These are phyloP conservation scores for Sporothrix brunneoviolacea DNA, from an alignment of 2,329 filamentous ascomycete genomes.

Conservation along the genomic window DNA sequence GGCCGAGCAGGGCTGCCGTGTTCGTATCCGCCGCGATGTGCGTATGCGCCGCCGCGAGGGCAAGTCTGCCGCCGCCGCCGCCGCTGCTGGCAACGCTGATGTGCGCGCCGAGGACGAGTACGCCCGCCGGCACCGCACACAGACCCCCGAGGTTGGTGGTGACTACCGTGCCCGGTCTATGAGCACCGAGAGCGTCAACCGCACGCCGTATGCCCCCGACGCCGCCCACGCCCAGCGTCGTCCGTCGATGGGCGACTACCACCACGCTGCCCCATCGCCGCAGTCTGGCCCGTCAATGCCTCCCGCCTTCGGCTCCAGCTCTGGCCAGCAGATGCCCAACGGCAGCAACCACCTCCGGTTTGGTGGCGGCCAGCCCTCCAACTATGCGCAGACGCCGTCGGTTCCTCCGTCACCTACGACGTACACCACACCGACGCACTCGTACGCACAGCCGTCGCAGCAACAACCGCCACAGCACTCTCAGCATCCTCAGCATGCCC, in stretches of 20 bases:
- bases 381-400: conserved; percentile 22
- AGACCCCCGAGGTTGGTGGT: conserved; percentile 25
- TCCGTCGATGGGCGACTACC: conserved; percentile 27
- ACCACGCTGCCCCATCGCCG: conserved; percentile 13
- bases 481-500: conserved; percentile 8
- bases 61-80: conserved; percentile 19
- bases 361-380: conserved; percentile 7
- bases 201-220: conserved; percentile 25
- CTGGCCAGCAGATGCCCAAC: conserved; percentile 18
- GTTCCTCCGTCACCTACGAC: conserved; percentile 27
- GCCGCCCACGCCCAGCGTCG: conserved; percentile 23
- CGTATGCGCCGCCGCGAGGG: conserved; percentile 46
- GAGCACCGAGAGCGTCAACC: conserved; percentile 26
- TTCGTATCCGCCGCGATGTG: conserved; percentile 81
- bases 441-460: conserved; percentile 20
- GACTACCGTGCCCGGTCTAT: conserved; percentile 27
- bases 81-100: not conserved
- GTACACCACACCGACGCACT: conserved; percentile 20
- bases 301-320: conserved; percentile 18
- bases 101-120: conserved; percentile 26
- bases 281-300: conserved; percentile 22
- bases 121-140: conserved; percentile 25
- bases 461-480: conserved; percentile 19
- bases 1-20: conserved; percentile 92
- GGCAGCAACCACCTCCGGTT: conserved; percentile 14